Conservation (phyloP, 1,139 yeast species). For the Hanseniaspora uvarum region DNA sequence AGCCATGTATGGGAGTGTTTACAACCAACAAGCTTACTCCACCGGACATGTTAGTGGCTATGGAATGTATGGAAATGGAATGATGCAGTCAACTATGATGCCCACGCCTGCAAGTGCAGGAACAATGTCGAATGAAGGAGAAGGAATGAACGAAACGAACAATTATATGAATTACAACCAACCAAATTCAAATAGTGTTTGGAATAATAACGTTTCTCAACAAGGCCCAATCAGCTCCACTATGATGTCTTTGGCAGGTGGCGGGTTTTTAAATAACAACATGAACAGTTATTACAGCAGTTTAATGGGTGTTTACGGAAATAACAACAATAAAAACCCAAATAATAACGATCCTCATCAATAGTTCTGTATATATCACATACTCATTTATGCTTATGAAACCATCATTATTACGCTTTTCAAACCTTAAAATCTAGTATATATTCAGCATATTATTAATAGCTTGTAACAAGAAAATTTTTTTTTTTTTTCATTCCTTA, state of each 20-base stretch:
- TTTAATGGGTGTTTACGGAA: conserved; percentile 9
- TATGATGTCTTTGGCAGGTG: conserved; percentile 3
- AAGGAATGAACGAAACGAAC: neutral
- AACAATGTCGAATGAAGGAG: neutral
- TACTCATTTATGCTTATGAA: neutral
- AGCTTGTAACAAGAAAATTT: too few species aligned
- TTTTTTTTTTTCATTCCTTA: too few species aligned
- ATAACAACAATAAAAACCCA: neutral
- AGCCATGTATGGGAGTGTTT: neutral
- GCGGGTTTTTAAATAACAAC: neutral
- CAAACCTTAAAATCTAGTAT: too few species aligned
- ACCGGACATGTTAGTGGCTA: neutral
- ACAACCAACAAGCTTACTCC: neutral
- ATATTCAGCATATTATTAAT: too few species aligned
- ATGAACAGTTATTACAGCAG: conserved; percentile 8
- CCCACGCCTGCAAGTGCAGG: neutral
- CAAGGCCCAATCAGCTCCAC: conserved; percentile 3
- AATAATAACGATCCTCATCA: neutral
- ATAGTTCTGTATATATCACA: neutral
- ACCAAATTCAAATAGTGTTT: neutral
- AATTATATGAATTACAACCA: neutral
- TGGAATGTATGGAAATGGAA: neutral
- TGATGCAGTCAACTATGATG: neutral
- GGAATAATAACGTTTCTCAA: neutral
- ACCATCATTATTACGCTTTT: too few species aligned